phyloP scores from a whole-genome alignment of 176 grass and related monocot species.

The Carex kokanica region DNA sequence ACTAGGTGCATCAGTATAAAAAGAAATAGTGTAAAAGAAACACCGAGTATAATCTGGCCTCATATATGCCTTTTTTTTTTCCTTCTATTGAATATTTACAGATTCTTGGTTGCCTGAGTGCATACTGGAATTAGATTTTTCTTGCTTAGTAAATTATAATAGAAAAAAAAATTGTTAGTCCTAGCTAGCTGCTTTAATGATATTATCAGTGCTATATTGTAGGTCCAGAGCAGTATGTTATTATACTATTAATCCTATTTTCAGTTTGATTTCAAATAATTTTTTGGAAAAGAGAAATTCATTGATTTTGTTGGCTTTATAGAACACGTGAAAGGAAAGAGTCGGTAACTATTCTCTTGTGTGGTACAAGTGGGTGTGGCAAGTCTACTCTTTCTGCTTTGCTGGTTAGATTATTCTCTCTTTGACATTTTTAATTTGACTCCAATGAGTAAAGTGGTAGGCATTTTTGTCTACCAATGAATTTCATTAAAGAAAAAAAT shows the following conservation, averaged over 20 bases:
- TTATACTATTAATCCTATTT: not conserved
- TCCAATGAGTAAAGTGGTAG: not conserved
- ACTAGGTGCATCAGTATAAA: not conserved
- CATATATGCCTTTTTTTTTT: not conserved
- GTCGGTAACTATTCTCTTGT: conserved; percentile 84
- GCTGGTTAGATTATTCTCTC: conserved; percentile 52
- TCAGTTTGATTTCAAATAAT: not conserved
- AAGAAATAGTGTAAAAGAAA: not conserved
- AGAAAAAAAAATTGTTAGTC: not conserved
- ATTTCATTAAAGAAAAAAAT: too few species aligned
- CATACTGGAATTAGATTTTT: not conserved
- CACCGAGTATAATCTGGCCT: not conserved
- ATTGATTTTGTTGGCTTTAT: conserved; percentile 1
- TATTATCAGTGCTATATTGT: not conserved
- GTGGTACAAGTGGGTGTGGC: conserved; percentile 91
- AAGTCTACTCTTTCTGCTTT: conserved; percentile 91
- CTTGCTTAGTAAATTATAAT: not conserved
- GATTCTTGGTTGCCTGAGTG: not conserved
- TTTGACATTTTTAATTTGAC: conserved; percentile 14
- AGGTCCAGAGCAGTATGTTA: not conserved
- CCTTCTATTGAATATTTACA: not conserved
- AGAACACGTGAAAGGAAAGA: conserved; percentile 87
- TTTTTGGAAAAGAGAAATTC: conserved; percentile 21
- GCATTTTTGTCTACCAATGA: too few species aligned
- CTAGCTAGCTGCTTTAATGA: not conserved